Evolutionary conservation across 2,329 filamentous ascomycete species (phyloP).

Genomic region (Hymenoscyphus scutula): DNA sequence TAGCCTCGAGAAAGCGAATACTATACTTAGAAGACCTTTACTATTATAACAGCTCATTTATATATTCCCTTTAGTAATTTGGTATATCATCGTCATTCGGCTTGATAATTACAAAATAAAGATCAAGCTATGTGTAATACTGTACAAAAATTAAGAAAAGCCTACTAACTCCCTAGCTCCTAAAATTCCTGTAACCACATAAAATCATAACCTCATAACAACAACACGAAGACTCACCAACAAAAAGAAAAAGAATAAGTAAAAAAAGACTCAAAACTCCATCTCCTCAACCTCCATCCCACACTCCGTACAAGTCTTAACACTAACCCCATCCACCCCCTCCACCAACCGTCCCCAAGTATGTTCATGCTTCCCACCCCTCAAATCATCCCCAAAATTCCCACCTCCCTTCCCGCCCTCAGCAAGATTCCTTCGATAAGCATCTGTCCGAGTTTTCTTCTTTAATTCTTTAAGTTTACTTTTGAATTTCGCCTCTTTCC

Average conservation of each 20-base stretch:
- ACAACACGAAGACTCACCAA: neutral
- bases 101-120: too few species aligned
- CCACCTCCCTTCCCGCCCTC: constrained; percentile 47
- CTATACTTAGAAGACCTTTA: too few species aligned
- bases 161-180: neutral
- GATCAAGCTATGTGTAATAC: too few species aligned
- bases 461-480: constrained; percentile 86
- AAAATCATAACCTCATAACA: neutral
- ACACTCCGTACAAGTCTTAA: constrained; percentile 76
- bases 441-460: constrained; percentile 88
- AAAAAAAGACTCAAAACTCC: constrained; percentile 36
- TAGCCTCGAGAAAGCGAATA: too few species aligned
- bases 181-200: neutral
- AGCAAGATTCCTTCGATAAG: constrained; percentile 71
- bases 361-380: constrained; percentile 75
- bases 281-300: constrained; percentile 77
- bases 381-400: constrained; percentile 75
- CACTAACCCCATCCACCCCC: constrained; percentile 68
- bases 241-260: too few species aligned
- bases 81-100: too few species aligned
- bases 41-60: too few species aligned
- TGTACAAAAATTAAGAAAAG: too few species aligned
- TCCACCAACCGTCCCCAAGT: constrained; percentile 76
- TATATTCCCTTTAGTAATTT: too few species aligned
- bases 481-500: constrained; percentile 90